A percentile compares a stretch with the other conserved stretches of the same genome.
Evolutionary conservation across 257 asterid species (phyloP).

Genomic region (Capsicum pubescens): DNA sequence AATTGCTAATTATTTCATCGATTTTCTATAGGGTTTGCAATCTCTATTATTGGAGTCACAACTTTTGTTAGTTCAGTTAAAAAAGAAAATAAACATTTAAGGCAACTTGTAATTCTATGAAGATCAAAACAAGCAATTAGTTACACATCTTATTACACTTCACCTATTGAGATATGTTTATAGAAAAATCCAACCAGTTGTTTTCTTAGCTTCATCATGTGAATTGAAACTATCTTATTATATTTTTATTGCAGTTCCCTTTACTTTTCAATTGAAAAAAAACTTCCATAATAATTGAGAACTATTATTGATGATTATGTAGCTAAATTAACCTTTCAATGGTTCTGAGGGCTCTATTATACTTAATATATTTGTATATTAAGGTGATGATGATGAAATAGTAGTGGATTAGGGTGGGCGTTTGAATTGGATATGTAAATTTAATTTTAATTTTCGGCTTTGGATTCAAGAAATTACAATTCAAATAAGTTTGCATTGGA

Average conservation of each 20-base stretch:
- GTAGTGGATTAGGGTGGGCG: too few relatives aligned
- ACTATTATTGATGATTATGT: neutral
- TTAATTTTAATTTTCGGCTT: too few relatives aligned
- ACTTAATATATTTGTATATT: neutral
- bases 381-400: too few relatives aligned
- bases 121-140: neutral
- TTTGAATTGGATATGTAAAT: too few relatives aligned
- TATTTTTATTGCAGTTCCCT: neutral
- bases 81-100: neutral
- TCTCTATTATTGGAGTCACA: neutral
- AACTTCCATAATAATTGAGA: neutral
- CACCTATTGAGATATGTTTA: neutral
- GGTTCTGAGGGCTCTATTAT: neutral
- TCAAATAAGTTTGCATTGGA: too few relatives aligned
- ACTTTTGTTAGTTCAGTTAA: neutral
- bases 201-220: neutral
- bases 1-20: slow-evolving; percentile 5
- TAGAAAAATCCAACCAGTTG: neutral
- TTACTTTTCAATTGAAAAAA: neutral
- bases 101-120: neutral
- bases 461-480: too few relatives aligned
- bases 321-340: slow-evolving; percentile 6
- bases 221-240: neutral
- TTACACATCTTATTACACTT: neutral
- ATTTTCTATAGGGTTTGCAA: neutral